Conservation (phyloP, 441 rosid species). For the Jatropha multifida region DNA sequence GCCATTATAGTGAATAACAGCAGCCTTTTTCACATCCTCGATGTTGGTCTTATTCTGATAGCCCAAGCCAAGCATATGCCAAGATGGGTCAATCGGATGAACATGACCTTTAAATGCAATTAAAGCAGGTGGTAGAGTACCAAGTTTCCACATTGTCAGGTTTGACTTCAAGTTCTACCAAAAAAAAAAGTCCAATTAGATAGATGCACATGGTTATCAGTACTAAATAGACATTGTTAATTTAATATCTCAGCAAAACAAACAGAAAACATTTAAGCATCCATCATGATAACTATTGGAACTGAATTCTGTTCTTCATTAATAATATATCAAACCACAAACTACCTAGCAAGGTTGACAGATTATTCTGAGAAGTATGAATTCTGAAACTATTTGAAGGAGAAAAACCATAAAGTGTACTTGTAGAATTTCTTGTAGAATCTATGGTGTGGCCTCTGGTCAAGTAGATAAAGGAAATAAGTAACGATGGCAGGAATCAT, state of each 20-base stretch:
- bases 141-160: conserved; percentile 97
- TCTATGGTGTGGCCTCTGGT: background rate
- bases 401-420: background rate
- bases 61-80: conserved; percentile 99
- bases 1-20: conserved; percentile 97
- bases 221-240: background rate
- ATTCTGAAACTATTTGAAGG: background rate
- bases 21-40: conserved; percentile 72
- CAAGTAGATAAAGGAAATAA: background rate
- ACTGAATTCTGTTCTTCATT: background rate
- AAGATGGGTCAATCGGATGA: conserved; percentile 79
- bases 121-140: conserved; percentile 95
- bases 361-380: background rate
- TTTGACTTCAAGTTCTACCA: conserved; percentile 84
- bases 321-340: background rate
- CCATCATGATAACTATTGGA: background rate
- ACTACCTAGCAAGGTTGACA: background rate
- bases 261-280: background rate
- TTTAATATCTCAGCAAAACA: background rate
- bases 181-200: conserved; percentile 23
- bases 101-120: conserved; percentile 93
- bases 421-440: background rate
- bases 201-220: background rate
- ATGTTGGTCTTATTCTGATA: conserved; percentile 75
- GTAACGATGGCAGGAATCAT: background rate